phyloP scores from a whole-genome alignment of 139 green algal species.

The Pedinophyceae sp. region DNA sequence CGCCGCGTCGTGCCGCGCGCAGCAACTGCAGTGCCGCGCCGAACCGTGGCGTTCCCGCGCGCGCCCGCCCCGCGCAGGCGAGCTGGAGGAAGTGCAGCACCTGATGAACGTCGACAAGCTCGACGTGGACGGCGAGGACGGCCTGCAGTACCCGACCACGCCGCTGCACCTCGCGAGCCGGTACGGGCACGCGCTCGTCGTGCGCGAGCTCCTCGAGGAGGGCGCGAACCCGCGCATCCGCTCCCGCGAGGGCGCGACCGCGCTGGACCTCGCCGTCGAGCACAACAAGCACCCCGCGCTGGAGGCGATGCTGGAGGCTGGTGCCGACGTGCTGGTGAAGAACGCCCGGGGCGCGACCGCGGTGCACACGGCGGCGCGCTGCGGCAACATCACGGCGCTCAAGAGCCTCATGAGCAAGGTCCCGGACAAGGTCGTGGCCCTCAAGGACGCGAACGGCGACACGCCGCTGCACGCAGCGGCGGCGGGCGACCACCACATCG shows the following conservation, averaged over 20 bases:
- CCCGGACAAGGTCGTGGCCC: background rate
- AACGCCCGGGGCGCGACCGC: slow-evolving; percentile 1
- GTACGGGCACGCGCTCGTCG: slow-evolving; percentile 13
- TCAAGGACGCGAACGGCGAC: slow-evolving; percentile 11
- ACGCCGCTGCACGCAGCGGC: slow-evolving; percentile 10
- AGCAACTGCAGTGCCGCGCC: too few species aligned
- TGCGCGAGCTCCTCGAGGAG: slow-evolving; percentile 5
- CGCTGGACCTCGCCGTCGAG: slow-evolving; percentile 11
- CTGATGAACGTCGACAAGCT: slow-evolving; percentile 13
- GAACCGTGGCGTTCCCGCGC: too few species aligned
- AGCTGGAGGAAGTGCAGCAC: slow-evolving; percentile 10
- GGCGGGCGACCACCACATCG: slow-evolving; percentile 9
- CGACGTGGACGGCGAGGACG: slow-evolving; percentile 14
- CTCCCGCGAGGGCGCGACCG: slow-evolving; percentile 5
- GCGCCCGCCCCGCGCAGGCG: too few species aligned
- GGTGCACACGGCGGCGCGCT: slow-evolving; percentile 8
- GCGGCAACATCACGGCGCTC: slow-evolving; percentile 9
- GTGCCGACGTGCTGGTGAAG: slow-evolving; percentile 3
- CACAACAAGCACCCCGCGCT: slow-evolving; percentile 6
- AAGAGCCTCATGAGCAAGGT: slow-evolving; percentile 9
- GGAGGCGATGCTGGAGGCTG: slow-evolving; percentile 7
- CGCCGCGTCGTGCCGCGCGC: too few species aligned
- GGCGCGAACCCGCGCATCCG: slow-evolving; percentile 12
- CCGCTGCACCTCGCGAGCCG: slow-evolving; percentile 16
- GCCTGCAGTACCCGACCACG: slow-evolving; percentile 7